Conservation (phyloP, 1,284 basidiomycete genomes). For the Marasmius tenuissimus region DNA sequence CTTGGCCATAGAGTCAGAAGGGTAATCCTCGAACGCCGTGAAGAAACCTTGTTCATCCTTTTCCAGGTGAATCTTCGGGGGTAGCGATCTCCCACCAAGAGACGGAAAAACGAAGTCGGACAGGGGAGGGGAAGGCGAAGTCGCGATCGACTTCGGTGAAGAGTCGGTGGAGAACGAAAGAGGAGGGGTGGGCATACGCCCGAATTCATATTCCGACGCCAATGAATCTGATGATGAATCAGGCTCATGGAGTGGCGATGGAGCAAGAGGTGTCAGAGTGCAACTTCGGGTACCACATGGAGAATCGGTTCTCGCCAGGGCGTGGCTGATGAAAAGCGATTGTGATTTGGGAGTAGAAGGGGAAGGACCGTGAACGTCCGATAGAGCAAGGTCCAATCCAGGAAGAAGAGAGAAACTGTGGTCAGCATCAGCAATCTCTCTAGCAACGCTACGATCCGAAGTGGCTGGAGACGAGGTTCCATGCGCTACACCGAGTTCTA, state of each 20-base stretch:
- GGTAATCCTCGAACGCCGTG: constrained; percentile 29
- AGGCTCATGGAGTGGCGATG: constrained; percentile 33
- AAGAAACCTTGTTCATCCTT: constrained; percentile 45
- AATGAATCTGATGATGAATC: constrained; percentile 43
- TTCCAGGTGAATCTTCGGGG: constrained; percentile 32
- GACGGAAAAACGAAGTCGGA: constrained; percentile 39
- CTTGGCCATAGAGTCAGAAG: constrained; percentile 14
- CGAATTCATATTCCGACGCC: constrained; percentile 27
- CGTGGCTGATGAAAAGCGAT: constrained; percentile 16
- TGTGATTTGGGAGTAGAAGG: constrained; percentile 37
- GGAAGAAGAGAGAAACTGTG: constrained; percentile 34
- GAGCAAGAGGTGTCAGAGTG: constrained; percentile 13
- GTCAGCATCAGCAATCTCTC: constrained; percentile 21
- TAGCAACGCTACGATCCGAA: not conserved
- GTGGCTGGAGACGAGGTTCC: constrained; percentile 10
- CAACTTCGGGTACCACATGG: constrained; percentile 22
- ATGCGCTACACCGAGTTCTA: constrained; percentile 14
- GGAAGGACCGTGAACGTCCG: constrained; percentile 31
- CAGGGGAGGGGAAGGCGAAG: constrained; percentile 26
- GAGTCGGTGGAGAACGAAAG: constrained; percentile 19
- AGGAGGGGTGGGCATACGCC: constrained; percentile 21
- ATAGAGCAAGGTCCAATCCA: constrained; percentile 32
- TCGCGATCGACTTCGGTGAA: constrained; percentile 14
- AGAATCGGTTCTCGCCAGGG: constrained; percentile 16
- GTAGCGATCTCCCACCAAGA: constrained; percentile 25